Evolutionary conservation across 225 moss, liverwort and hornwort species (phyloP).

Genomic region (Physcomitrium patens): DNA sequence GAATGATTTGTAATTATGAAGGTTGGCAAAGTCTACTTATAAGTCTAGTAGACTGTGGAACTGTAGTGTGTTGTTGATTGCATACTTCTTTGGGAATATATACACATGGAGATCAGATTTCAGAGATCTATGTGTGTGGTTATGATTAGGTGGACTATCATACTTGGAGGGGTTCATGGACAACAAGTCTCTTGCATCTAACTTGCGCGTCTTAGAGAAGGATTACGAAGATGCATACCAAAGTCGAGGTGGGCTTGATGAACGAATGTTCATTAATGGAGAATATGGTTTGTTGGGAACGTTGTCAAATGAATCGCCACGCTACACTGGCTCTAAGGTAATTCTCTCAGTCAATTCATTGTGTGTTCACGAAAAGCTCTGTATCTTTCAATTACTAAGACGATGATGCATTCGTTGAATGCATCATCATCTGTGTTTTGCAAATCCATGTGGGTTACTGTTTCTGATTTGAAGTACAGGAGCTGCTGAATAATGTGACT

Average conservation of each 20-base stretch:
- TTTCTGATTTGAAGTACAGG: conserved; percentile 10
- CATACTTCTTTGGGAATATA: background rate
- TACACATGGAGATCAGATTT: conserved; percentile 6
- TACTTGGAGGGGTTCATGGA: conserved; percentile 95
- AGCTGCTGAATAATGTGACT: background rate
- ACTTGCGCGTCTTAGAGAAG: conserved; percentile 74
- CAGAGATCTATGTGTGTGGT: conserved; percentile 19
- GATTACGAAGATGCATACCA: conserved; percentile 86
- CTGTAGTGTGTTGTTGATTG: background rate
- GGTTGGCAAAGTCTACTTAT: background rate
- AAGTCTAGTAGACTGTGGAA: background rate
- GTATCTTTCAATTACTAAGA: background rate
- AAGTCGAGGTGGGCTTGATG: conserved; percentile 88
- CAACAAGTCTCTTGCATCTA: conserved; percentile 63
- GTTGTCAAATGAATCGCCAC: conserved; percentile 60
- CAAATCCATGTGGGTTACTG: background rate
- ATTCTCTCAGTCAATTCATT: conserved; percentile 9
- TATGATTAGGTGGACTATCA: conserved; percentile 68
- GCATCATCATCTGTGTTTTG: background rate
- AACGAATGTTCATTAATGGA: conserved; percentile 91
- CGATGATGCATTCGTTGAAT: conserved; percentile 18
- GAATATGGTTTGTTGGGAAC: conserved; percentile 74
- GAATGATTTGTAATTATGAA: conserved; percentile 4
- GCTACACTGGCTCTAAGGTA: conserved; percentile 76
- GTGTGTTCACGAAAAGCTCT: conserved; percentile 7